Percentiles rank a stretch among this genome's conserved stretches.
Evolutionary conservation across 73 alveolate species (phyloP).

Genomic region (Durusdinium trenchii): DNA sequence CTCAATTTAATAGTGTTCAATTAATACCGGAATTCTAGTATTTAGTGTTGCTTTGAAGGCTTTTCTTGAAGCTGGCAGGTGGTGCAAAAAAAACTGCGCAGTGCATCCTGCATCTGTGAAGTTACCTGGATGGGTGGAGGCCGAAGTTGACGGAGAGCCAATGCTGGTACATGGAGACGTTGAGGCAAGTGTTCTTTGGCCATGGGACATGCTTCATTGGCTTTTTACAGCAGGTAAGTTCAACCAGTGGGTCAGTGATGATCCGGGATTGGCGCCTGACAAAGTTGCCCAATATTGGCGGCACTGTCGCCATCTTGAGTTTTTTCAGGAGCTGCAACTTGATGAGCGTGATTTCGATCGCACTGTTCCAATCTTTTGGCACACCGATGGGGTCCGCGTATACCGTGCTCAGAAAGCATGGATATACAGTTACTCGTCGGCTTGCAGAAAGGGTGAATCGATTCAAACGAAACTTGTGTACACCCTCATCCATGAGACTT

Average conservation of each 20-base stretch:
- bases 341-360: background rate
- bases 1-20: no score
- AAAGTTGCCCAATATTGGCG: background rate
- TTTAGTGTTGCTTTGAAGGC: background rate
- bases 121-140: background rate
- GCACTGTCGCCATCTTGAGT: background rate
- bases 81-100: background rate
- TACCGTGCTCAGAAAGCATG: background rate
- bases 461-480: background rate
- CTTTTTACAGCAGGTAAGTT: background rate
- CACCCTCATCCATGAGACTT: background rate
- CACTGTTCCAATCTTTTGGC: background rate
- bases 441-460: background rate
- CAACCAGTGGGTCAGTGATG: background rate
- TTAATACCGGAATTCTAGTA: no score
- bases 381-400: background rate
- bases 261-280: background rate
- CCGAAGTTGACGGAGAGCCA: no score
- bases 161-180: no score
- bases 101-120: background rate
- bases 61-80: background rate
- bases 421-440: background rate
- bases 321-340: background rate
- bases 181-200: background rate
- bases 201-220: conserved; percentile 5